Evolutionary conservation across 2,329 filamentous ascomycete genomes (phyloP), one percentile per base, ranked within the genome.

Genomic region (Aspergillus japonicus): DNA sequence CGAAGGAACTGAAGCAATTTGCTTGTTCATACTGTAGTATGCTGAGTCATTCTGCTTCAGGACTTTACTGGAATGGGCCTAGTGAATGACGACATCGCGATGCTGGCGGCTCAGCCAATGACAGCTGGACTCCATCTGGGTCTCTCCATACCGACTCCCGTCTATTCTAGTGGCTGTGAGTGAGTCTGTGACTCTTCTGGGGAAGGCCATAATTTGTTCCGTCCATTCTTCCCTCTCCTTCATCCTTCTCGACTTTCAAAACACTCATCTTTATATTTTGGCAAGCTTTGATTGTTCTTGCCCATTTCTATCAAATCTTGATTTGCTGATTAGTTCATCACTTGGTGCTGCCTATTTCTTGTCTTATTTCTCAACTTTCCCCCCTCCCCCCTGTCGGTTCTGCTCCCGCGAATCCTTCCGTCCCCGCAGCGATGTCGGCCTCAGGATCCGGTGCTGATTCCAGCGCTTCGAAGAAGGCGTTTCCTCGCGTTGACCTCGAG

Each of bases 401-500:
- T 59, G 62, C 67, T 57, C 57, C 61, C 56, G 66, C 69, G 66
- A 44, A 44, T 68, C 57, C 50, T 63, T 65, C 66, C 69, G 62
- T 66, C 72, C 67, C 66, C 67, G 64, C 70, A 73, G 73, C 72
- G 73, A 77, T 77, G 74, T 77, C 74, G 71, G 73, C 70, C 54
- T 69, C 73, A 64, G 69, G 67, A 68, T 69, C 73, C 53, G 70
- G 66, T 65, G 62, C 58, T 62, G 62, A 58, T 47, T 62, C 68
- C 58, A 73, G 67, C 67, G 70, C 71, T 50, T 58, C 75, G 62
- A 78, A 77, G 66, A 85, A 85, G 78, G 78, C 78, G 42, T 79
- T 87, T 62, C 75, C 82, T 48, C 83, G 86, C 66, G 81, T 93
- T 64, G 92, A 96, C 74, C 81, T 92, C 60, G 89, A 94, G 70